phyloP scores from a whole-genome alignment of 495 filamentous ascomycete species.

The Filosporella fistucella region DNA sequence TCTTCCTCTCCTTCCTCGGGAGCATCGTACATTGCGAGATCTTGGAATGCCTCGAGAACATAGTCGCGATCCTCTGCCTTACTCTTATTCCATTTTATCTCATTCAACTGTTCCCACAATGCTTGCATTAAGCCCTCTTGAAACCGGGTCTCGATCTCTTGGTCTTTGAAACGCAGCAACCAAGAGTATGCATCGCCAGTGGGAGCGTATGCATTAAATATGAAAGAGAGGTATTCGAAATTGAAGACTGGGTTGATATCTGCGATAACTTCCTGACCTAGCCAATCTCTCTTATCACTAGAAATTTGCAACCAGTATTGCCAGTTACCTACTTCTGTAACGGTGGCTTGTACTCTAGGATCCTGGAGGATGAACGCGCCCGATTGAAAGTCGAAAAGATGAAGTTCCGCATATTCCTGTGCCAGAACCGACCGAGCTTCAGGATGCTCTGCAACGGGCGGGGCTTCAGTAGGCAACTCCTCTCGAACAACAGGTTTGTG shows the following conservation, averaged over 20 bases:
- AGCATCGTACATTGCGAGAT: conserved; percentile 85
- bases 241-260: conserved; percentile 99
- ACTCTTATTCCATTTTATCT: conserved; percentile 88
- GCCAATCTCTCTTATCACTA: conserved; percentile 75
- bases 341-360: conserved; percentile 63
- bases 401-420: conserved; percentile 76
- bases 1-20: conserved; percentile 54
- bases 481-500: conserved; percentile 25
- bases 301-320: conserved; percentile 92
- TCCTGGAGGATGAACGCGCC: conserved; percentile 85
- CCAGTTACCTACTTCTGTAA: conserved; percentile 87
- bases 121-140: conserved; percentile 94
- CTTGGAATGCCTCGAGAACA: conserved; percentile 91
- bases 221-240: conserved; percentile 95
- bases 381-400: conserved; percentile 85
- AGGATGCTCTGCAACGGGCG: conserved; percentile 59
- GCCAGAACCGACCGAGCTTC: conserved; percentile 67
- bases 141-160: conserved; percentile 74
- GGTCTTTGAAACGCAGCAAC: conserved; percentile 88
- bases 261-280: conserved; percentile 76
- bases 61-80: conserved; percentile 93
- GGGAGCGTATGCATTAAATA: conserved; percentile 91
- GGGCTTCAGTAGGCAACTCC: conserved; percentile 43
- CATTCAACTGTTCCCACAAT: conserved; percentile 94
- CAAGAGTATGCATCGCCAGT: conserved; percentile 93